Conservation (phyloP, 2,329 filamentous ascomycete genomes). For the Aureobasidium melanogenum region DNA sequence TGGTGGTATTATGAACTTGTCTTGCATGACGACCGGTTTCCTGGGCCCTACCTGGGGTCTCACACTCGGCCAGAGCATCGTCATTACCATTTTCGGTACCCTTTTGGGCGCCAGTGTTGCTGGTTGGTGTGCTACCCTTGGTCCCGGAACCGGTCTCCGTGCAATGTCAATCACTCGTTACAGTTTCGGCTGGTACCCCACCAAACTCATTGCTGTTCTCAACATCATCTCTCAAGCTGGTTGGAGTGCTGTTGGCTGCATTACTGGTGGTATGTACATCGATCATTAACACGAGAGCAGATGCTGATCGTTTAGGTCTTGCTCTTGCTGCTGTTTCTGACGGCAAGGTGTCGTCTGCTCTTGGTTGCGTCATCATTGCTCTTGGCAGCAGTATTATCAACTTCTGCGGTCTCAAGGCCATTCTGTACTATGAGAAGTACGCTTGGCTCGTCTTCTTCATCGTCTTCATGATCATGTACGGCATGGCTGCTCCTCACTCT, state of each 20-base stretch:
- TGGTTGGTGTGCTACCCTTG: conserved; percentile 27
- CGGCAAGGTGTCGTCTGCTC: conserved; percentile 34
- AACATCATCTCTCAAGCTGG: conserved; percentile 40
- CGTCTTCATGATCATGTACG: conserved; percentile 40
- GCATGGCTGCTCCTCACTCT: conserved; percentile 36
- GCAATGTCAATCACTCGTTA: conserved; percentile 38
- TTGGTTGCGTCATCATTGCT: conserved; percentile 37
- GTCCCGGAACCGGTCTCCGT: conserved; percentile 30
- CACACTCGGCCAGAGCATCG: conserved; percentile 32
- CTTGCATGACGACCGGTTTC: conserved; percentile 32
- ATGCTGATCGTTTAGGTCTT: conserved; percentile 17
- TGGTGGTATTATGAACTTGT: conserved; percentile 27
- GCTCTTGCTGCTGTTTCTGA: conserved; percentile 34
- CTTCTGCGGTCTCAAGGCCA: conserved; percentile 34
- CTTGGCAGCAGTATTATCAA: conserved; percentile 29
- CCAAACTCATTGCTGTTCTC: conserved; percentile 38
- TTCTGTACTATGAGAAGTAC: conserved; percentile 41
- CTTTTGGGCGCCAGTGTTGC: conserved; percentile 24
- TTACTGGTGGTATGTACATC: conserved; percentile 29
- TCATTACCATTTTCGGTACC: conserved; percentile 24
- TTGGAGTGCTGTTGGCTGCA: conserved; percentile 34
- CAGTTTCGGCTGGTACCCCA: conserved; percentile 44
- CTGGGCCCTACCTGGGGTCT: conserved; percentile 42
- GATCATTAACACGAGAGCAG: not conserved
- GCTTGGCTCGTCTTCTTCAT: conserved; percentile 41